phyloP scores from a whole-genome alignment of 2,329 filamentous ascomycete genomes.

The Aspergillus melleus region DNA sequence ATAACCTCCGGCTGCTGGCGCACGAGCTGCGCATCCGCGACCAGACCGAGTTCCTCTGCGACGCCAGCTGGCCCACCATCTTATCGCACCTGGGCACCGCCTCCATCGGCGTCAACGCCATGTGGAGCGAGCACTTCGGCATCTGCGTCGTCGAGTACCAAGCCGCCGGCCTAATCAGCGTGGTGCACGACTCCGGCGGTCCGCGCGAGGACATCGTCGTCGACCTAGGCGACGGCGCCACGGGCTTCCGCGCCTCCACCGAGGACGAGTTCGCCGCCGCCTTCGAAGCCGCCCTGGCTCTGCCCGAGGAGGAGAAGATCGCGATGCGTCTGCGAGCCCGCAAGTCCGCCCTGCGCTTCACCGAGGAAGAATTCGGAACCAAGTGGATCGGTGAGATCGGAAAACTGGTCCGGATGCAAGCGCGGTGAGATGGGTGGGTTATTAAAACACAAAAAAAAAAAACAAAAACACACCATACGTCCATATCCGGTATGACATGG shows the following conservation, averaged over 20 bases:
- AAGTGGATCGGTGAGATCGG: constrained; percentile 78
- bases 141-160: constrained; percentile 99
- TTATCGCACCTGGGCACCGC: constrained; percentile 73
- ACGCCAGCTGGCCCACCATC: constrained; percentile 86
- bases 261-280: constrained; percentile 75
- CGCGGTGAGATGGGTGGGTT: neutral
- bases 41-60: constrained; percentile 80
- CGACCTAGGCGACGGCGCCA: constrained; percentile 73
- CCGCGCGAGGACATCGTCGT: constrained; percentile 93
- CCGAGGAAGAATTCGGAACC: constrained; percentile 78
- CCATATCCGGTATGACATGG: no score
- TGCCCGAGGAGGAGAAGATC: constrained; percentile 61
- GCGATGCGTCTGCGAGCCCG: constrained; percentile 75
- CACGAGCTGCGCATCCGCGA: constrained; percentile 86
- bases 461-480: no score
- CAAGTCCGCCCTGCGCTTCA: constrained; percentile 78
- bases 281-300: constrained; percentile 75
- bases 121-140: constrained; percentile 99
- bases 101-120: constrained; percentile 89
- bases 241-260: constrained; percentile 83
- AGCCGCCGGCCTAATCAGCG: constrained; percentile 85
- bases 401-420: constrained; percentile 59
- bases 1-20: constrained; percentile 80
- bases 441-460: no score
- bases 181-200: constrained; percentile 90